Percentiles rank a stretch among this genome's conserved stretches.
phyloP scores from a whole-genome alignment of 2,329 filamentous ascomycete species.

The Stemphylium lycopersici region DNA sequence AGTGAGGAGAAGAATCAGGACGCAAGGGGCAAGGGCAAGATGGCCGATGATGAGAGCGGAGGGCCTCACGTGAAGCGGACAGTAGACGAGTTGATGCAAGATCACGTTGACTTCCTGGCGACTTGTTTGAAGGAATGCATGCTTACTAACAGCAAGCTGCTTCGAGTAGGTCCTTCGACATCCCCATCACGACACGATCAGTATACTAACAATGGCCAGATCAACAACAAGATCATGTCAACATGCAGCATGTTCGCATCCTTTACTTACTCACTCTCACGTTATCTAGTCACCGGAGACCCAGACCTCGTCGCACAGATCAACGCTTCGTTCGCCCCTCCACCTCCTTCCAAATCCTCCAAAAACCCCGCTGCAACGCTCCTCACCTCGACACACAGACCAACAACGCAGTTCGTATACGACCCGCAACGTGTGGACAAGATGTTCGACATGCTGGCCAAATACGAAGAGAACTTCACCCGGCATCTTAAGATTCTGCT shows the following conservation, averaged over 20 bases:
- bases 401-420: constrained; percentile 53
- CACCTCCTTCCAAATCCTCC: constrained; percentile 11
- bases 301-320: constrained; percentile 70
- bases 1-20: constrained; percentile 62
- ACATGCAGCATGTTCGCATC: constrained; percentile 93
- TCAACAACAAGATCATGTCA: constrained; percentile 95
- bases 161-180: constrained; percentile 68
- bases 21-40: constrained; percentile 49
- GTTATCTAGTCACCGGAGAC: constrained; percentile 83
- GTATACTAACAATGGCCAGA: constrained; percentile 59
- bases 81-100: constrained; percentile 97
- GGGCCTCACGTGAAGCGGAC: constrained; percentile 68
- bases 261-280: constrained; percentile 84
- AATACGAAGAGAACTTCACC: constrained; percentile 93
- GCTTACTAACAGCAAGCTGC: constrained; percentile 93
- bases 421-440: constrained; percentile 71
- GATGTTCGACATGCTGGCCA: constrained; percentile 83
- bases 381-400: constrained; percentile 19
- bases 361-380: constrained; percentile 16
- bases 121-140: constrained; percentile 99
- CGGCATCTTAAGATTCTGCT: constrained; percentile 91
- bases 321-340: constrained; percentile 59
- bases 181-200: not conserved
- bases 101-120: constrained; percentile 97
- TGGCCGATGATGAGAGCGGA: constrained; percentile 40